phyloP scores from a whole-genome alignment of 495 filamentous ascomycete genomes.

The Daldinia vernicosa region DNA sequence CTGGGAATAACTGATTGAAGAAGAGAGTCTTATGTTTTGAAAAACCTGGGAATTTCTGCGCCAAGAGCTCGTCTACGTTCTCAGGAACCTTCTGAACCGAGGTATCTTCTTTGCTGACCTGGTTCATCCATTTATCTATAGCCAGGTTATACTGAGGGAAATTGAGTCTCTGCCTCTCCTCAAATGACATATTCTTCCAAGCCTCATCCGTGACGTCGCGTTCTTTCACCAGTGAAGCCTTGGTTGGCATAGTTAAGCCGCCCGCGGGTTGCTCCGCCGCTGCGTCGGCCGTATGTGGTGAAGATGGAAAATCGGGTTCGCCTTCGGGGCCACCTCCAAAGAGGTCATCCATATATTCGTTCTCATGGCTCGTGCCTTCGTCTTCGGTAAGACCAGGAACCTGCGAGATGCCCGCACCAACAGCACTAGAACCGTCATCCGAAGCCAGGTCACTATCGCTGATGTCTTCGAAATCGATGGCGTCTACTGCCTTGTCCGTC shows the following conservation, averaged over 20 bases:
- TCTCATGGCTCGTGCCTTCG: conserved; percentile 56
- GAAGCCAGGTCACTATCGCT: conserved; percentile 66
- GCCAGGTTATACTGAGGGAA: conserved; percentile 34
- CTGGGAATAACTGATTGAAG: conserved; percentile 78
- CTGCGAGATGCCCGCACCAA: conserved; percentile 50
- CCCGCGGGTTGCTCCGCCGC: conserved; percentile 30
- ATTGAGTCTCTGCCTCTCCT: conserved; percentile 50
- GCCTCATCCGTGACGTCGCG: conserved; percentile 42
- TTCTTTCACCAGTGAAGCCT: conserved; percentile 8
- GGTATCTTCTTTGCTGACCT: conserved; percentile 55
- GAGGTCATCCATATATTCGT: conserved; percentile 55
- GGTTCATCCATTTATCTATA: conserved; percentile 46
- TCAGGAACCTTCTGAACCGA: conserved; percentile 59
- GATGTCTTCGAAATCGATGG: conserved; percentile 84
- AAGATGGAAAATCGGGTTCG: conserved; percentile 48
- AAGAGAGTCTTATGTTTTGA: conserved; percentile 68
- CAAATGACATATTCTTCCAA: conserved; percentile 57
- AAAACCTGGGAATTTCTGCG: conserved; percentile 75
- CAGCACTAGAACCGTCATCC: conserved; percentile 47
- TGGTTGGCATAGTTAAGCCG: conserved; percentile 16
- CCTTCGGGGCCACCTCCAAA: conserved; percentile 54
- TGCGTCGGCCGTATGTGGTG: conserved; percentile 48
- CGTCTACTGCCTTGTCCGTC: conserved; percentile 51
- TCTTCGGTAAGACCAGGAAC: conserved; percentile 60
- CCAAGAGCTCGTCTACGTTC: conserved; percentile 72